phyloP scores from a whole-genome alignment of 2,329 filamentous ascomycete genomes.

The Colletotrichum truncatum region DNA sequence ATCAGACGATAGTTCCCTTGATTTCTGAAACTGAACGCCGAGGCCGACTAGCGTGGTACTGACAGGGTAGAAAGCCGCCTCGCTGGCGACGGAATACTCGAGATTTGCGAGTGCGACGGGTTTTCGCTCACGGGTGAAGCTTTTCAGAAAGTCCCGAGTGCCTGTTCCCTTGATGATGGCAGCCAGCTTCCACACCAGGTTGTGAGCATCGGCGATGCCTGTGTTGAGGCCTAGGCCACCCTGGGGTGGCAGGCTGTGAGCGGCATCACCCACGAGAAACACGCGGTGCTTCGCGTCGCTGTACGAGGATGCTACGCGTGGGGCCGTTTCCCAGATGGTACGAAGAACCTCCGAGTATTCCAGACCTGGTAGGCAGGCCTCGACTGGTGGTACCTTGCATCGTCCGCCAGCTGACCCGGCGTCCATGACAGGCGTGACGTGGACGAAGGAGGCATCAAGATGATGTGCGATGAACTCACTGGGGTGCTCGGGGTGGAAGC shows the following conservation, averaged over 20 bases:
- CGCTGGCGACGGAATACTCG: conserved; percentile 22
- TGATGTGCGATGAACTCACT: conserved; percentile 19
- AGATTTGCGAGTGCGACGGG: conserved; percentile 22
- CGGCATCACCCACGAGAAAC: conserved; percentile 63
- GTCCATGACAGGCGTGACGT: conserved; percentile 15
- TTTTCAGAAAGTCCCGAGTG: background rate
- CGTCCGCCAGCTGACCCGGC: background rate
- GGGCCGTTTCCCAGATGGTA: conserved; percentile 19
- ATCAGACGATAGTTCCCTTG: background rate
- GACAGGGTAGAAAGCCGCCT: conserved; percentile 21
- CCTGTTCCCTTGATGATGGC: background rate
- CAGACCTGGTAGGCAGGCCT: conserved; percentile 22
- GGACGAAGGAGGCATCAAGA: conserved; percentile 16
- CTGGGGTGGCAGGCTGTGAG: conserved; percentile 64
- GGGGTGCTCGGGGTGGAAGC: conserved; percentile 22
- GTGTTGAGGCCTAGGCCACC: conserved; percentile 69
- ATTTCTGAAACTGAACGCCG: conserved; percentile 2
- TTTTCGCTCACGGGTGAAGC: conserved; percentile 11
- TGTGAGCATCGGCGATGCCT: conserved; percentile 64
- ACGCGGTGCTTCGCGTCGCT: conserved; percentile 36
- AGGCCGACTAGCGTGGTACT: conserved; percentile 16
- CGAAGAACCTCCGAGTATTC: conserved; percentile 13
- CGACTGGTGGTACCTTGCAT: conserved; percentile 2
- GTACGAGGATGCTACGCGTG: conserved; percentile 13
- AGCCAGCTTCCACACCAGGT: conserved; percentile 58